Conservation (phyloP, 129 eudicot genomes). For the Mikania micrantha region DNA sequence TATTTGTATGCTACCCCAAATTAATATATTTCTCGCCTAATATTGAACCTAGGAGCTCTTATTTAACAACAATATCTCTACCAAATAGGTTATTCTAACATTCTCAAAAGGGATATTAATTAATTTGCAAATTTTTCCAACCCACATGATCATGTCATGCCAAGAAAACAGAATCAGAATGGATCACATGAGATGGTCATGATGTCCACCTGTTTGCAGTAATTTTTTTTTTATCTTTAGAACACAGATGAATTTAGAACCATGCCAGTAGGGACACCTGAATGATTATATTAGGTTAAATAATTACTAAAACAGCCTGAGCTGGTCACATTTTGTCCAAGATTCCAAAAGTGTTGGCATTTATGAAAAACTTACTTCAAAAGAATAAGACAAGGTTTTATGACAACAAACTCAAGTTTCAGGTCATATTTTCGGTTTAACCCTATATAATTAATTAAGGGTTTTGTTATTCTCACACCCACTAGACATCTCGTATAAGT, state of each 20-base stretch:
- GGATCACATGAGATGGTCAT: constrained; percentile 26
- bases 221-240: not conserved
- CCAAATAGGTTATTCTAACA: too few relatives aligned
- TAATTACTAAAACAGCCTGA: constrained; percentile 12
- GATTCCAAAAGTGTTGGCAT: not conserved
- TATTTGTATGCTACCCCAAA: too few relatives aligned
- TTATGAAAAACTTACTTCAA: constrained; percentile 3
- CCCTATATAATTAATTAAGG: too few relatives aligned
- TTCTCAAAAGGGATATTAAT: too few relatives aligned
- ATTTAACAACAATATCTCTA: too few relatives aligned
- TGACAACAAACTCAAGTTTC: not conserved
- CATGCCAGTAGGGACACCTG: constrained; percentile 19
- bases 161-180: constrained; percentile 25
- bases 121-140: constrained; percentile 4
- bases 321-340: constrained; percentile 1
- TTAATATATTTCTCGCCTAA: too few relatives aligned
- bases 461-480: too few relatives aligned
- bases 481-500: too few relatives aligned
- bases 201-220: constrained; percentile 12
- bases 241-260: constrained; percentile 18
- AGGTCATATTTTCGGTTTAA: too few relatives aligned
- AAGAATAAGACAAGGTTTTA: constrained; percentile 1
- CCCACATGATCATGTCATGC: constrained; percentile 24
- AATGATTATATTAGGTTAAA: constrained; percentile 21
- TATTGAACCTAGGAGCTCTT: too few relatives aligned